Percentiles rank a stretch among this genome's conserved stretches.
Evolutionary conservation across 2,329 filamentous ascomycete genomes (phyloP).

Genomic region (Fusarium odoratissimum): DNA sequence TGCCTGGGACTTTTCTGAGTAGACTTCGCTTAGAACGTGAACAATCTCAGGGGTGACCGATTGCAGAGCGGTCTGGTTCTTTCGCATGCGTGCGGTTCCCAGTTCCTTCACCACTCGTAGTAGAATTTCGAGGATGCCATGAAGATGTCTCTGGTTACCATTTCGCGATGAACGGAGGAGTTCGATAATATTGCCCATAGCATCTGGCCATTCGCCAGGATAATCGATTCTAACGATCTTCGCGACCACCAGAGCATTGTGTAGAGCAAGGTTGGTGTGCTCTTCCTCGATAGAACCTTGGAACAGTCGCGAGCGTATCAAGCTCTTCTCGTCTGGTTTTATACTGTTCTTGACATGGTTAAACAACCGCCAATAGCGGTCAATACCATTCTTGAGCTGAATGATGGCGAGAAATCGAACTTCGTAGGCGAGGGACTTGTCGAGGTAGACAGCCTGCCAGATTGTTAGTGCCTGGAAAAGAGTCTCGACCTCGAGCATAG

Average conservation of each 20-base stretch:
- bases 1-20: conserved; percentile 75
- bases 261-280: conserved; percentile 79
- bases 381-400: conserved; percentile 95
- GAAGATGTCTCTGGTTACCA: conserved; percentile 73
- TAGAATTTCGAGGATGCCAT: conserved; percentile 79
- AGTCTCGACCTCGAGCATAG: neutral
- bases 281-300: conserved; percentile 82
- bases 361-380: conserved; percentile 88
- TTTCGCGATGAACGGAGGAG: conserved; percentile 67
- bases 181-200: conserved; percentile 69
- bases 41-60: conserved; percentile 85
- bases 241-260: conserved; percentile 88
- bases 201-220: conserved; percentile 83
- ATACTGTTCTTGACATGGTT: conserved; percentile 69
- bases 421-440: conserved; percentile 79
- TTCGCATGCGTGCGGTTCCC: conserved; percentile 79
- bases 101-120: conserved; percentile 92
- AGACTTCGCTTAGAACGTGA: conserved; percentile 82
- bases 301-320: conserved; percentile 80
- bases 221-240: conserved; percentile 93
- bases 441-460: conserved; percentile 79
- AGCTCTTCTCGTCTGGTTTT: conserved; percentile 78
- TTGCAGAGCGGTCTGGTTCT: conserved; percentile 81
- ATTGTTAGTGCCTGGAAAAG: conserved; percentile 23
- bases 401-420: conserved; percentile 92